Evolutionary conservation across 2,329 filamentous ascomycete genomes (phyloP).

Genomic region (Fusarium xylarioides): DNA sequence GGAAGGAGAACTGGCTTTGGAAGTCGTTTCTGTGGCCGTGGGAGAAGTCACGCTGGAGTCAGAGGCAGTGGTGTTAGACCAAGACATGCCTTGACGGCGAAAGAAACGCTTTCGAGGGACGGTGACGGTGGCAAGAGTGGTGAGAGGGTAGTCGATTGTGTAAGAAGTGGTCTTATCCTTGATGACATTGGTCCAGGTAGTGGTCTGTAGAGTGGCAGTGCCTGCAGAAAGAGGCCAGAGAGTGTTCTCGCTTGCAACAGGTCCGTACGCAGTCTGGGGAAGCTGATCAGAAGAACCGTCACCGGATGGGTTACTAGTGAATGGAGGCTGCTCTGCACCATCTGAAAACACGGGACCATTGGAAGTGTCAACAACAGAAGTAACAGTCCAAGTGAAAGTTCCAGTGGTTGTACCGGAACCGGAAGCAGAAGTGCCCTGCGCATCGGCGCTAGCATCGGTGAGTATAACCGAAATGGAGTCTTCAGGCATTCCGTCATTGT

Average conservation of each 20-base stretch:
- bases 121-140: conserved; percentile 49
- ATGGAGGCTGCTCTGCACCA: conserved; percentile 22
- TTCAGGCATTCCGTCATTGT: conserved; percentile 27
- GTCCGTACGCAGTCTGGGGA: conserved; percentile 39
- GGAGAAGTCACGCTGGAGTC: conserved; percentile 11
- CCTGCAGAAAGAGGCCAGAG: conserved; percentile 37
- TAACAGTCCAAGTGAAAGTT: conserved; percentile 38
- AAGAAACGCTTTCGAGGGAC: conserved; percentile 41
- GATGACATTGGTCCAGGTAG: conserved; percentile 53
- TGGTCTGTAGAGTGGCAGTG: conserved; percentile 45
- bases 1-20: conserved; percentile 23
- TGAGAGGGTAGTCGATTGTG: conserved; percentile 51
- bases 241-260: conserved; percentile 30
- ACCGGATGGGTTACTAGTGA: conserved; percentile 22
- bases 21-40: conserved; percentile 1
- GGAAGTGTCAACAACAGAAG: conserved; percentile 36
- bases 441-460: conserved; percentile 25
- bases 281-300: conserved; percentile 25
- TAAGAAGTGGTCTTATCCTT: conserved; percentile 52
- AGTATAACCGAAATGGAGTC: conserved; percentile 34
- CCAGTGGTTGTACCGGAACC: conserved; percentile 38
- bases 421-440: conserved; percentile 14
- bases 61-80: conserved; percentile 46
- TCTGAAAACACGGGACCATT: conserved; percentile 35
- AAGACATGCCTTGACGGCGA: conserved; percentile 46